Percentiles rank a stretch among this genome's conserved stretches.
Conservation (phyloP, 225 moss, liverwort and hornwort genomes). For the Physcomitrium patens region DNA sequence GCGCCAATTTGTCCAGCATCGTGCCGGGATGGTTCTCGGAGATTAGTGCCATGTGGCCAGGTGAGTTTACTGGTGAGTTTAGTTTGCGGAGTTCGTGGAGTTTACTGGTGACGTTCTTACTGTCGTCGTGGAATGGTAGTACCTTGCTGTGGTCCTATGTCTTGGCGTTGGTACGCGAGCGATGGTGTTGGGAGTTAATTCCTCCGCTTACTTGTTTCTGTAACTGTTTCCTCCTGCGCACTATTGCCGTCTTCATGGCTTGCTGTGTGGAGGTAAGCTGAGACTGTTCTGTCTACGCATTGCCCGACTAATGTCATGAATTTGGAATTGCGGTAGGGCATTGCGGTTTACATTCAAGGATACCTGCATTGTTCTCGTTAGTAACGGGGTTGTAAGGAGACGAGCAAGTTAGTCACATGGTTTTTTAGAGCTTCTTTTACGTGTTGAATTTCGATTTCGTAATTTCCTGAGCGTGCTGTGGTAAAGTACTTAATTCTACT, state of each 20-base stretch:
- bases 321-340: conserved; percentile 33
- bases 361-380: conserved; percentile 24
- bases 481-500: neutral
- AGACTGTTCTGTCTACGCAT: neutral
- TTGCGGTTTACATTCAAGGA: conserved; percentile 22
- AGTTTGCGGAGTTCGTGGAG: conserved; percentile 5
- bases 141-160: conserved; percentile 1
- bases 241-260: conserved; percentile 20
- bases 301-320: conserved; percentile 7
- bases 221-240: conserved; percentile 17
- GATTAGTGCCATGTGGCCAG: conserved; percentile 98
- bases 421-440: conserved; percentile 16
- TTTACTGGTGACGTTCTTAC: neutral
- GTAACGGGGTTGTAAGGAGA: neutral
- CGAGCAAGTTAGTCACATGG: neutral
- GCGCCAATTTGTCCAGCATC: conserved; percentile 83
- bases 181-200: neutral
- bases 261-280: neutral
- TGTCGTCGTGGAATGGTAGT: conserved; percentile 7
- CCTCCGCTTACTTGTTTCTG: neutral
- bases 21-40: conserved; percentile 98
- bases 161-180: neutral
- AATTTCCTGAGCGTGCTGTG: neutral
- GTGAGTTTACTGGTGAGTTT: conserved; percentile 39
- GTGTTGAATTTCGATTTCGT: neutral